A percentile compares a stretch with the other conserved stretches of the same genome.
These are phyloP conservation scores for Lipomyces yamadae DNA, from an alignment of 805 yeast species.

Conservation along the genomic window DNA sequence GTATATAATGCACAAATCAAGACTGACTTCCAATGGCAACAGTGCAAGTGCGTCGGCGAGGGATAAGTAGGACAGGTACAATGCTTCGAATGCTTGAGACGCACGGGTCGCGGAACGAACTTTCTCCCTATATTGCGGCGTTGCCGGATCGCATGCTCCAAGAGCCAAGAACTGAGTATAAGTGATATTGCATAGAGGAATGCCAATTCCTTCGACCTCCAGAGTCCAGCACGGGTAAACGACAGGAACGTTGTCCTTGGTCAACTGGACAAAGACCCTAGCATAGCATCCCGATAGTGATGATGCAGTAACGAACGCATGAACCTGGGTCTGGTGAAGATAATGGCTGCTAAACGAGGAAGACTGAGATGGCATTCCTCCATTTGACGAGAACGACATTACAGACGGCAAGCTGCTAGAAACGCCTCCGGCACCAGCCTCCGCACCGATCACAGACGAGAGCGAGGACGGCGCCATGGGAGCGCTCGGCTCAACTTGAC, in stretches of 20 bases:
- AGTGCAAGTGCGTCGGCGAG: conserved; percentile 61
- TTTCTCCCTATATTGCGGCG: conserved; percentile 1
- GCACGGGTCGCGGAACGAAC: conserved; percentile 17
- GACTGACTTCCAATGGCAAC: conserved; percentile 63
- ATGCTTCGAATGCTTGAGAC: conserved; percentile 35
- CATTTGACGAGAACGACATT: conserved; percentile 8
- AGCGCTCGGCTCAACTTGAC: conserved; percentile 49
- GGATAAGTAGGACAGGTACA: conserved; percentile 56
- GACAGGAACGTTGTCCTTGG: conserved; percentile 84
- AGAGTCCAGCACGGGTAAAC: conserved; percentile 61
- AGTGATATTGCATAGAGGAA: conserved; percentile 67
- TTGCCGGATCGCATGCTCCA: conserved; percentile 15
- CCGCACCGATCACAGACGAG: conserved; percentile 23
- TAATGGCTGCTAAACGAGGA: conserved; percentile 24
- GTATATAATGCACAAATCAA: conserved; percentile 75
- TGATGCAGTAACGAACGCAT: conserved; percentile 87
- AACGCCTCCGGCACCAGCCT: conserved; percentile 6
- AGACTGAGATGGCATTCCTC: conserved; percentile 11
- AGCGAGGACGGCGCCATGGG: conserved; percentile 26
- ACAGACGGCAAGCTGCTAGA: conserved; percentile 5
- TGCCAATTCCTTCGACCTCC: conserved; percentile 49
- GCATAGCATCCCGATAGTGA: conserved; percentile 83
- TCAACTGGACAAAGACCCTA: conserved; percentile 67
- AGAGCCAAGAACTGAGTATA: conserved; percentile 38
- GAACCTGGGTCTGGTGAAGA: conserved; percentile 45